Base-by-base conservation (phyloP, 441 rosid species). In the Melastoma candidum region DNA sequence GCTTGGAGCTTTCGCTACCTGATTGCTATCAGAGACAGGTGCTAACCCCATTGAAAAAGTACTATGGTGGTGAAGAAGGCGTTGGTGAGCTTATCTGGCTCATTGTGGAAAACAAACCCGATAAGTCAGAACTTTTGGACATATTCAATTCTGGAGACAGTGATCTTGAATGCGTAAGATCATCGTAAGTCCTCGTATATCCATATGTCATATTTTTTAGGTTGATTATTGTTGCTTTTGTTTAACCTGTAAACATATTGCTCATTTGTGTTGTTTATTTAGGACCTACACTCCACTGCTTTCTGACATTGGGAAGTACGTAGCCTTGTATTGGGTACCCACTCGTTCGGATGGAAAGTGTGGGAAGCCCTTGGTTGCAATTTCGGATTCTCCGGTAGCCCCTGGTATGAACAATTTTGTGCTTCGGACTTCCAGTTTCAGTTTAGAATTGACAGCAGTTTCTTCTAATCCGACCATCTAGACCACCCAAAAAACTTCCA, bases 51-150 rank as follows among this genome's bases (percentile, higher is more conserved):
- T 84, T 59, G 58, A 89, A 84, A 71, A 80, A 64, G 51, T 93
- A 89, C 71, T 93, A 84, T 61, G 99, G 99, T 12, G 99, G 99
- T 39, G 73, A 65, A 60, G 95, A 93, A 82, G 99, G 93, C 70
- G 68, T 29, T 64, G 97, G 95, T 66, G 88, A 84, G 67, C 83
- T 73, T 66, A 77, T 75, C 48, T 93, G 99, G 99, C 84, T 74
- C 73, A 77, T 90, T 74, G 71, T 84, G 50, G 81, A 71, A 75
- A 70, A 78, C 48, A 86, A 78, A 68, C 66, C 80, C 53, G 71
- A 75, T 52, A 87, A 79, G 53, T 75, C 79, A 64, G 87, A 73
- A 45, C 76, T 86, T 68, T 66, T 73, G 71, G 83, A 82, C 66
- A 64, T 83, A 59, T 68, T 79, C 54, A 69, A 66, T 61, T 70